Percentiles rank a stretch among this genome's conserved stretches.
Evolutionary conservation across 2,329 filamentous ascomycete species (phyloP).

Genomic region (Colletotrichum spinosum): DNA sequence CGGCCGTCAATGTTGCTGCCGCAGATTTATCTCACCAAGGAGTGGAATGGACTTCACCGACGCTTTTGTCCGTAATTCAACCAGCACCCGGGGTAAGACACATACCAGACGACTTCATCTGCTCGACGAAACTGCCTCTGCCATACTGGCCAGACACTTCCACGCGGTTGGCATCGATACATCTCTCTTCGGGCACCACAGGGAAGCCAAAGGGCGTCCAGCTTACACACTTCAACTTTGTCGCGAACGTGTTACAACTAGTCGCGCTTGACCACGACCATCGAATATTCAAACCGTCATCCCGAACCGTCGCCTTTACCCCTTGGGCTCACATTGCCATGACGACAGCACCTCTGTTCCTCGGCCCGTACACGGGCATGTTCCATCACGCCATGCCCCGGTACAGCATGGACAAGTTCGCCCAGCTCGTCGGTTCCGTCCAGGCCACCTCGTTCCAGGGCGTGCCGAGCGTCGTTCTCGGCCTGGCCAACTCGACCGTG

Average conservation of each 20-base stretch:
- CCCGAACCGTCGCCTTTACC: constrained; percentile 53
- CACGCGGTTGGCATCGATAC: constrained; percentile 51
- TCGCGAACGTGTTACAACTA: constrained; percentile 71
- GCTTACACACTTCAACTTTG: constrained; percentile 85
- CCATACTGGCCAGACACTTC: constrained; percentile 51
- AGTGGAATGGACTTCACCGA: constrained; percentile 48
- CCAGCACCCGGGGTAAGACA: constrained; percentile 42
- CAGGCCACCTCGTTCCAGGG: constrained; percentile 53
- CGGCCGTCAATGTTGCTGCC: constrained; percentile 48
- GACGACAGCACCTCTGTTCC: constrained; percentile 57
- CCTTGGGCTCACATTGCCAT: constrained; percentile 58
- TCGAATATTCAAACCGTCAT: constrained; percentile 47
- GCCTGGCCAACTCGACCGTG: constrained; percentile 50
- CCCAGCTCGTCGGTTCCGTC: constrained; percentile 47
- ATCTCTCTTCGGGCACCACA: constrained; percentile 75
- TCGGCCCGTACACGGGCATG: constrained; percentile 57
- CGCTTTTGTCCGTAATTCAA: constrained; percentile 49
- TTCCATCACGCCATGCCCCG: constrained; percentile 57
- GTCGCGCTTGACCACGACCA: constrained; percentile 47
- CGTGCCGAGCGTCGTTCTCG: constrained; percentile 52
- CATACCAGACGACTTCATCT: constrained; percentile 49
- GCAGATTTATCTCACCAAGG: constrained; percentile 42
- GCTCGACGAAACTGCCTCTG: constrained; percentile 45
- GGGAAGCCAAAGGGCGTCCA: constrained; percentile 93
- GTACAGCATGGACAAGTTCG: constrained; percentile 50